These are phyloP conservation scores for Adenanthera pavonina DNA, from an alignment of 306 rosid species.

Conservation along the genomic window DNA sequence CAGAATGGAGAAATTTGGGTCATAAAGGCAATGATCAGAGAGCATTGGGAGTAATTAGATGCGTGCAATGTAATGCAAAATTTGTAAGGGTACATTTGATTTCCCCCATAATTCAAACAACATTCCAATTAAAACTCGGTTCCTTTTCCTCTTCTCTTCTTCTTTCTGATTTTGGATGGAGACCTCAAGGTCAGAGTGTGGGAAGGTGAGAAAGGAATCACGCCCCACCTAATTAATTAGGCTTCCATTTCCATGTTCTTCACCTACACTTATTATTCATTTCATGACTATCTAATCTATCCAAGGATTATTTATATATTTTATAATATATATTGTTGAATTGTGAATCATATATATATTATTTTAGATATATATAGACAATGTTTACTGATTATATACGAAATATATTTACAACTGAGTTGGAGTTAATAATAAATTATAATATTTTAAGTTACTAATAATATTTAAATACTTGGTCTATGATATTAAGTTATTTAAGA, in stretches of 20 bases:
- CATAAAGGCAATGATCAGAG: not conserved
- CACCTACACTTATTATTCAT: not conserved
- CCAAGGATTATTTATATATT: too few species aligned
- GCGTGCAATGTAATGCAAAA: not conserved
- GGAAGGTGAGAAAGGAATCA: not conserved
- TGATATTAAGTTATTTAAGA: too few species aligned
- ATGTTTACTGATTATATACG: too few species aligned
- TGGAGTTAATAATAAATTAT: too few species aligned
- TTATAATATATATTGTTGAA: too few species aligned
- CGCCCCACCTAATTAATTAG: constrained; percentile 34
- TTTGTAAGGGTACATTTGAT: not conserved
- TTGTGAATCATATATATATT: too few species aligned
- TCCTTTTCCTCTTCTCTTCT: not conserved
- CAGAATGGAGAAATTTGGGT: constrained; percentile 7
- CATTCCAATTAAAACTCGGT: not conserved
- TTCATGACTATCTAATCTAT: not conserved
- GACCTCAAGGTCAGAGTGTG: constrained; percentile 24
- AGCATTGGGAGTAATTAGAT: not conserved
- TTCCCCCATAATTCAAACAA: too few species aligned
- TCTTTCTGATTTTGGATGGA: not conserved
- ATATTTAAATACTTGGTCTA: too few species aligned
- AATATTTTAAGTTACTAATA: too few species aligned
- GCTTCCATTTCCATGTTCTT: not conserved
- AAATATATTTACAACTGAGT: too few species aligned
- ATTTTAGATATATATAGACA: too few species aligned